Evolutionary conservation across 495 filamentous ascomycete species (phyloP), one percentile per base, ranked within the genome.

Genomic region (Aspergillus ellipticus): DNA sequence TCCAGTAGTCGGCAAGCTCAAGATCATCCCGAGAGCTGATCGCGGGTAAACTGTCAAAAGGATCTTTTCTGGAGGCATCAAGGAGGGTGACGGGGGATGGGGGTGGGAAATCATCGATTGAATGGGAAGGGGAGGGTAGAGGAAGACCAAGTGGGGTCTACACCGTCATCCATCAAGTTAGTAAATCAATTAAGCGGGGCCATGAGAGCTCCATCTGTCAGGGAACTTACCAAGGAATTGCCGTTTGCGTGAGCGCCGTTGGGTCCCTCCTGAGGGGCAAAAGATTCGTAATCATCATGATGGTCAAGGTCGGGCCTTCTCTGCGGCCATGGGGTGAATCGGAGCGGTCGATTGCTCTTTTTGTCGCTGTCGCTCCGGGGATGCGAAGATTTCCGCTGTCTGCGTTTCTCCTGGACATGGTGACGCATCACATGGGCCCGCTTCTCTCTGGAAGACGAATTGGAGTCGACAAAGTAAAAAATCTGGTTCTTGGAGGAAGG

Each of bases 391-490:
- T 56, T 72, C 43, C 65, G 71, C 51, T 74, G 72, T 48, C 64
- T 74, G 16, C 66, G 61, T 57, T 76, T 78, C 55, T 75, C 68
- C 54, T 76, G 74, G 24, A 76, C 73, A 63, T 78, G 75, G 42
- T 78, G 72, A n/a, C 74, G 71, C 75, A 78, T 78, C 11, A 78
- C 75, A 67, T 78, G 75, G 15, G 75, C 72, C 48, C 75, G 68
- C 50, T 76, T 76, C 53, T 76, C 75, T 22, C 74, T 68, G 9
- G 75, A 75, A 4, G 74, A 75, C 0, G 74, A 75, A 53, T 66
- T 70, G 6, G 69, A 66, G 43, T 78, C 70, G 49, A 78, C 75
- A 58, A 78, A 78, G 46, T 74, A 78, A 48, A 76, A 78, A 5
- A 67, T 58, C 60, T 72, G 74, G 15, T 61, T 70, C 49, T 68